phyloP scores from a whole-genome alignment of 2,329 filamentous ascomycete genomes.

The Penicillium sp. region DNA sequence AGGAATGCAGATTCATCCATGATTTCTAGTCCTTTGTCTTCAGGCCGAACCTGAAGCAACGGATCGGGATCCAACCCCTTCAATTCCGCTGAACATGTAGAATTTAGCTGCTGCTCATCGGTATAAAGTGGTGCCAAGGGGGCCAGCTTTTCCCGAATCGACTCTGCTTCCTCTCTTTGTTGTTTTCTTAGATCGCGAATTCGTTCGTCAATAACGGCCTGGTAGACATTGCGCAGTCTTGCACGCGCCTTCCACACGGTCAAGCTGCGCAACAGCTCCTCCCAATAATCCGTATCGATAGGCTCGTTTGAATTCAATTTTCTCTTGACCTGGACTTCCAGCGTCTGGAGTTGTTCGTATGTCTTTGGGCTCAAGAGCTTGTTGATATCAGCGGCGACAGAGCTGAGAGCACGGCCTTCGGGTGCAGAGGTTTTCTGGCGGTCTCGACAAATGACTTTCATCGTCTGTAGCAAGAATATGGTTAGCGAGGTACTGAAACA shows the following conservation, averaged over 20 bases:
- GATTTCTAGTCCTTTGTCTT: conserved; percentile 61
- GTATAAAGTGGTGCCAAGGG: conserved; percentile 44
- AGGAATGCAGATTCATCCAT: conserved; percentile 60
- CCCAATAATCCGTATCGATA: conserved; percentile 97
- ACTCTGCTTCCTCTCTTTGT: conserved; percentile 65
- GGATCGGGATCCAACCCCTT: conserved; percentile 62
- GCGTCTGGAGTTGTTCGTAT: conserved; percentile 76
- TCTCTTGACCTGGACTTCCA: conserved; percentile 81
- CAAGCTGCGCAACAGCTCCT: conserved; percentile 80
- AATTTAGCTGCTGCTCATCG: conserved; percentile 1
- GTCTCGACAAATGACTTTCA: conserved; percentile 80
- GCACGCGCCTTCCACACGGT: conserved; percentile 90
- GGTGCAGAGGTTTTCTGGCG: conserved; percentile 63
- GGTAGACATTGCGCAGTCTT: conserved; percentile 73
- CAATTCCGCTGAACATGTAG: conserved; percentile 36
- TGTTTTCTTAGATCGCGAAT: conserved; percentile 64
- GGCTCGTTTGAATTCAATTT: conserved; percentile 87
- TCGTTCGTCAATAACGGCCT: conserved; percentile 69
- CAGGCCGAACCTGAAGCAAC: conserved; percentile 60
- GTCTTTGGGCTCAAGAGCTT: conserved; percentile 80
- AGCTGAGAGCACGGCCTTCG: conserved; percentile 73
- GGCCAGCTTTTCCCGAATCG: conserved; percentile 53
- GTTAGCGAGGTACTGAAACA: conserved; percentile 5
- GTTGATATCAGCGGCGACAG: conserved; percentile 85
- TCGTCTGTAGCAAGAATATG: conserved; percentile 52